These are phyloP conservation scores for Taphrina flavorubra DNA, from an alignment of 1,139 yeast species.

Conservation along the genomic window DNA sequence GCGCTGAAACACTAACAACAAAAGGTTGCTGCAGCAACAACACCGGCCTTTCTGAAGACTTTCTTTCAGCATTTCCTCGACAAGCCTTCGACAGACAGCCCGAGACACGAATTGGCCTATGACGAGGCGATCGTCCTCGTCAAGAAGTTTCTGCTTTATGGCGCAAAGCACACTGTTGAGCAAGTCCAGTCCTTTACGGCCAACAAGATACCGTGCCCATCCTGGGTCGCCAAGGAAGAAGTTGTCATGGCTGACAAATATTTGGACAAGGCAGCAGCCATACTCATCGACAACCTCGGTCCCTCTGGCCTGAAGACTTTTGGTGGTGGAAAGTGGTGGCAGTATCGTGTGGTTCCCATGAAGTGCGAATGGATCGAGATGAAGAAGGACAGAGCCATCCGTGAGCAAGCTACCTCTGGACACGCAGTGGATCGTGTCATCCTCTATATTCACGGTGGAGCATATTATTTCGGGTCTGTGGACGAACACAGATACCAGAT, in stretches of 20 bases:
- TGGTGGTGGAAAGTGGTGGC: constrained; percentile 41
- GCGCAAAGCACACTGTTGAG: constrained; percentile 38
- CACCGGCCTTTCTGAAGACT: constrained; percentile 38
- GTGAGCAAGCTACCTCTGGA: constrained; percentile 7
- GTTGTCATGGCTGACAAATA: constrained; percentile 26
- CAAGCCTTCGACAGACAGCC: constrained; percentile 23
- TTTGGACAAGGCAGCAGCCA: constrained; percentile 30
- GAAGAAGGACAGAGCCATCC: constrained; percentile 31
- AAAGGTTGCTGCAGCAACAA: constrained; percentile 34
- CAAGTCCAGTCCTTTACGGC: constrained; percentile 41
- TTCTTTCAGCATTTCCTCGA: constrained; percentile 38
- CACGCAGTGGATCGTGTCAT: constrained; percentile 43
- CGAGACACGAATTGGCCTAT: constrained; percentile 33
- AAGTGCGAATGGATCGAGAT: constrained; percentile 41
- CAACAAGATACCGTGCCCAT: constrained; percentile 37
- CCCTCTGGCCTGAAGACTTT: constrained; percentile 26
- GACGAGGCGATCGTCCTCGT: constrained; percentile 39
- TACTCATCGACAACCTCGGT: constrained; percentile 22
- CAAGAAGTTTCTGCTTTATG: constrained; percentile 31
- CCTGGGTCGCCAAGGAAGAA: constrained; percentile 37
- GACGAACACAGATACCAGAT: constrained; percentile 45
- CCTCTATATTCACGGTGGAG: constrained; percentile 47
- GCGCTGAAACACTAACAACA: background rate
- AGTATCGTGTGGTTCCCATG: constrained; percentile 33
- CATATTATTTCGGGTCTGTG: constrained; percentile 46